Evolutionary conservation across 495 filamentous ascomycete species (phyloP).

Genomic region (Amphirosellinia nigrospora): DNA sequence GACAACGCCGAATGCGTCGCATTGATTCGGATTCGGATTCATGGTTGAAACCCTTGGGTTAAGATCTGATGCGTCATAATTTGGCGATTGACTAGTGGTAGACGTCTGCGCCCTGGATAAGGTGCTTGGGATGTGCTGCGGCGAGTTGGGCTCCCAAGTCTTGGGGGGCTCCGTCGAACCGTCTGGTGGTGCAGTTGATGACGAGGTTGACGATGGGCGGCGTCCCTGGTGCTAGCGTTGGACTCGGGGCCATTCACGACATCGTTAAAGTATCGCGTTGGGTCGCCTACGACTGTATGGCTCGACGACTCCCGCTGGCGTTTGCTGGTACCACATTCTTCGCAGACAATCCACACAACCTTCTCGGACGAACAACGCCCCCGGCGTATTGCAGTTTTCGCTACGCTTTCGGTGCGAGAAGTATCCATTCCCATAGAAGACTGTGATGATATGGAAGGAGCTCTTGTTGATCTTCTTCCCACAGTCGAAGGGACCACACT

Average conservation of each 20-base stretch:
- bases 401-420: constrained; percentile 29
- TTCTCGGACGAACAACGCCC: constrained; percentile 37
- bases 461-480: constrained; percentile 31
- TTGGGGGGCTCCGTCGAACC: constrained; percentile 18
- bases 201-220: constrained; percentile 22
- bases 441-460: constrained; percentile 37
- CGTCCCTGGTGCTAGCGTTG: constrained; percentile 5
- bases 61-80: constrained; percentile 42
- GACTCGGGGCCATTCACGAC: constrained; percentile 24
- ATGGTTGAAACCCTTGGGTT: constrained; percentile 40
- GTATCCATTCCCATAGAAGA: constrained; percentile 38
- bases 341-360: constrained; percentile 42
- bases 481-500: constrained; percentile 31
- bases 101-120: constrained; percentile 36
- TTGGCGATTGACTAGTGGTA: constrained; percentile 39
- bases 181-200: constrained; percentile 14
- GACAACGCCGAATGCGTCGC: neutral
- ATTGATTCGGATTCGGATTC: neutral
- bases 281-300: constrained; percentile 33
- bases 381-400: constrained; percentile 34
- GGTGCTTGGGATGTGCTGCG: constrained; percentile 28
- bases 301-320: constrained; percentile 34
- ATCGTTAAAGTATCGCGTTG: constrained; percentile 41
- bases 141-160: constrained; percentile 26
- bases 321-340: constrained; percentile 41